A percentile compares a stretch with the other conserved stretches of the same genome.
Evolutionary conservation across 2,329 filamentous ascomycete genomes (phyloP).

Genomic region (Fusarium cyanostomum): DNA sequence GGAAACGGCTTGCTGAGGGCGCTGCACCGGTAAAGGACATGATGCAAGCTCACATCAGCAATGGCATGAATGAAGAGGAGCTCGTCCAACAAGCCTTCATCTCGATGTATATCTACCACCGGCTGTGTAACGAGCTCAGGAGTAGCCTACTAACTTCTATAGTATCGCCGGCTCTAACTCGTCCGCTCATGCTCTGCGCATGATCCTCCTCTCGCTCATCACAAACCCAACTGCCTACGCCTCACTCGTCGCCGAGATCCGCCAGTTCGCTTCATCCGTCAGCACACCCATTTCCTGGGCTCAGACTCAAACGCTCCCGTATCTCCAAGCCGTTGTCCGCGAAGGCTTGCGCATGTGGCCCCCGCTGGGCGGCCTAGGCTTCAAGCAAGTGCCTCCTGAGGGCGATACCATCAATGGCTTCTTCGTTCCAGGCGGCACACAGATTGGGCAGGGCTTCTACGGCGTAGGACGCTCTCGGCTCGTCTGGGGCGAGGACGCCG

Average conservation of each 20-base stretch:
- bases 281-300: constrained; percentile 54
- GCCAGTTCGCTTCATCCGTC: constrained; percentile 49
- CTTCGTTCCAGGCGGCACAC: constrained; percentile 61
- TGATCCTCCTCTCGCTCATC: constrained; percentile 61
- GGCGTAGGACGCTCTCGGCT: constrained; percentile 59
- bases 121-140: accelerated
- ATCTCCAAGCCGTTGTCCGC: constrained; percentile 66
- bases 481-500: constrained; percentile 62
- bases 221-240: constrained; percentile 55
- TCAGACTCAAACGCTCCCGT: constrained; percentile 59
- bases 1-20: constrained; percentile 29
- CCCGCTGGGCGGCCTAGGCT: constrained; percentile 62
- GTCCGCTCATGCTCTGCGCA: constrained; percentile 63
- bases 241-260: constrained; percentile 56
- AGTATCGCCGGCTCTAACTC: constrained; percentile 70
- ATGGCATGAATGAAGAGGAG: constrained; percentile 48
- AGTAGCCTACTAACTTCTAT: constrained; percentile 1
- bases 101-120: constrained; percentile 45
- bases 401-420: constrained; percentile 62
- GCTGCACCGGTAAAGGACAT: constrained; percentile 46
- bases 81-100: constrained; percentile 53
- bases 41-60: constrained; percentile 53
- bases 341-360: constrained; percentile 66
- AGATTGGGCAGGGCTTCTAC: constrained; percentile 64
- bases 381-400: constrained; percentile 61